Evolutionary conservation across 805 yeast genomes (phyloP).

Genomic region (Ogataea philodendri): DNA sequence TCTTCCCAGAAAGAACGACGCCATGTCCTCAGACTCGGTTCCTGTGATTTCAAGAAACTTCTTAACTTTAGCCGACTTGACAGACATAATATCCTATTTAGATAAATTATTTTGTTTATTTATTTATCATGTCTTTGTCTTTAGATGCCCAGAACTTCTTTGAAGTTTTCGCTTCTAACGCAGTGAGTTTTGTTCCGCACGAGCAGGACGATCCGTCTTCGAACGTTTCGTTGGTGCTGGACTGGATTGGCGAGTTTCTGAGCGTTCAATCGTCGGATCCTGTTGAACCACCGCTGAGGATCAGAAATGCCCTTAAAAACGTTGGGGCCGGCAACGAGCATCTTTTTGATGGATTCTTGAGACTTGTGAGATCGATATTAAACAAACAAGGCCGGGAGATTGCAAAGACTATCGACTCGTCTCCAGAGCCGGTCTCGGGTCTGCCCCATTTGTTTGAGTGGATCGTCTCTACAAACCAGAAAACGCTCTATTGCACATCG

Average conservation of each 20-base stretch:
- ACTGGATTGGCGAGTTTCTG: conserved; percentile 28
- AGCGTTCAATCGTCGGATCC: conserved; percentile 8
- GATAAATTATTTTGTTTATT: conserved; percentile 2
- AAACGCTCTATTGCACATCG: conserved; percentile 14
- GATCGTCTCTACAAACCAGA: conserved; percentile 15
- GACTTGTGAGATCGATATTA: conserved; percentile 18
- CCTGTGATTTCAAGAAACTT: conserved; percentile 44
- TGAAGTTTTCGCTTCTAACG: conserved; percentile 17
- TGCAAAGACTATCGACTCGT: not conserved
- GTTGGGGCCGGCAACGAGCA: conserved; percentile 19
- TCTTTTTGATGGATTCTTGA: conserved; percentile 16
- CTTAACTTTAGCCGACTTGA: conserved; percentile 21
- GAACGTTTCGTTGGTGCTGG: conserved; percentile 21
- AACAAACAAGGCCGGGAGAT: conserved; percentile 15
- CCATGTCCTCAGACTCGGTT: conserved; percentile 35
- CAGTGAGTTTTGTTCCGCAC: conserved; percentile 1
- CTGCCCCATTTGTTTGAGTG: conserved; percentile 18
- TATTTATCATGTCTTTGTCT: conserved; percentile 9
- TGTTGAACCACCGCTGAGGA: conserved; percentile 24
- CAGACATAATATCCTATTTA: conserved; percentile 15
- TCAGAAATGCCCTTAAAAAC: conserved; percentile 21
- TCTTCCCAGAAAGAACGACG: conserved; percentile 34
- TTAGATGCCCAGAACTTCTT: conserved; percentile 15
- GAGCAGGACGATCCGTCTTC: conserved; percentile 28
- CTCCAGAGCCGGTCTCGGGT: conserved; percentile 2